Evolutionary conservation across 2,329 filamentous ascomycete species (phyloP), one percentile per base, ranked within the genome.

Genomic region (Sclerotinia borealis): DNA sequence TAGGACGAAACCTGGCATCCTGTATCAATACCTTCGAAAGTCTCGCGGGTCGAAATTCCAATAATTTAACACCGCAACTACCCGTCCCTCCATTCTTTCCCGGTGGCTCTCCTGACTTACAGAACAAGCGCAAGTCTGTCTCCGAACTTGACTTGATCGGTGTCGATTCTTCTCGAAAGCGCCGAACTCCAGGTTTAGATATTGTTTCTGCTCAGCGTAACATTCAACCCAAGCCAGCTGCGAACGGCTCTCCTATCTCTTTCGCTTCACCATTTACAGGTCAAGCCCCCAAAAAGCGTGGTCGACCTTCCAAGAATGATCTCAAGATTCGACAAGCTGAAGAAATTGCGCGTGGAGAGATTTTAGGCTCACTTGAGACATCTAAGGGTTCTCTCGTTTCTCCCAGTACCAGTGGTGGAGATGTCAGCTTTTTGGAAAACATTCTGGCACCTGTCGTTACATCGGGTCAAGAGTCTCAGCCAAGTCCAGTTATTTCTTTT

Each of bases 281-380:
- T 34, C 49, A 61, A 19, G 31, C 41, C 41, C 55, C 66, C 8
- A 74, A 70, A 66, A 72, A 70, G 63, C 69, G 72, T 29, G 72
- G 72, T 43, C 68, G 72, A 29, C 72, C 72, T 29, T 71, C 72
- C 8, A 74, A 74, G 63, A 68, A 69, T 45, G 71, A 72, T 47
- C 60, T 72, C 27, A 70, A 72, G 61, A 63, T 64, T n/a, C 65
- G 68, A 27, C 66, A 70, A 39, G 62, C 59, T 56, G 70, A 71
- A 50, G 68, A 69, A 43, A 68, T 73, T 36, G 67, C 65, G 29
- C 64, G 70, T 45, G 71, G 72, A 22, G 70, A 73, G 47, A 56
- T 71, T 10, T 41, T 73, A 50, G 64, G 67, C 41, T 65, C 71
- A n/a, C 47, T 63, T n/a, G 29, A 64, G 22, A 55, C 43, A 22